Conservation (phyloP, 108 stramenopile genomes). For the Bacterosira constricta region DNA sequence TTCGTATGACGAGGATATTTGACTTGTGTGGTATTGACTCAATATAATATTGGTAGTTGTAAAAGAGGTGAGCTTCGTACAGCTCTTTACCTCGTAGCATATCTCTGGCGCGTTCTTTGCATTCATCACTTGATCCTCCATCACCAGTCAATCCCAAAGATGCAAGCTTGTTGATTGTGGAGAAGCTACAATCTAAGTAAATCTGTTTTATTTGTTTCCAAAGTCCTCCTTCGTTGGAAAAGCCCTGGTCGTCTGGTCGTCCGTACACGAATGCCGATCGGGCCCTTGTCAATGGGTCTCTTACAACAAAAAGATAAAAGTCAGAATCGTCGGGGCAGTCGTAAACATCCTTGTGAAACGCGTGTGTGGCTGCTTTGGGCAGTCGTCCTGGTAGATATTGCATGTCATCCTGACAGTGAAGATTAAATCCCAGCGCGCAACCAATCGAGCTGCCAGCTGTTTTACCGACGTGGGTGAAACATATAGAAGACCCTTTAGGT, state of each 20-base stretch:
- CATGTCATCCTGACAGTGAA: background rate
- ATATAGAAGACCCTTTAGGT: background rate
- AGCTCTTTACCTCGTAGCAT: slow-evolving; percentile 1
- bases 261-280: slow-evolving; percentile 19
- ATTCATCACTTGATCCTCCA: slow-evolving; percentile 9
- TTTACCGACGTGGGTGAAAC: background rate
- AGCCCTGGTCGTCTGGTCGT: background rate
- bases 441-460: background rate
- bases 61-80: slow-evolving; percentile 11
- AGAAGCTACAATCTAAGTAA: background rate
- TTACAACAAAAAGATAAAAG: slow-evolving; percentile 23
- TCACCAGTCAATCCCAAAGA: background rate
- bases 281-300: slow-evolving; percentile 24
- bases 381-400: slow-evolving; percentile 6
- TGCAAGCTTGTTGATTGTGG: background rate
- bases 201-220: background rate
- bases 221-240: background rate
- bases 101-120: slow-evolving; percentile 11
- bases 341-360: slow-evolving; percentile 18
- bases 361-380: slow-evolving; percentile 8
- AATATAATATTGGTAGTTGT: slow-evolving; percentile 33
- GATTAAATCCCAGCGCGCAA: background rate
- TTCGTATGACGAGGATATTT: slow-evolving; percentile 20
- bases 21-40: slow-evolving; percentile 15
- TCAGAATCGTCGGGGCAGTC: slow-evolving; percentile 20